Percentiles rank a stretch among this genome's conserved stretches.
phyloP scores from a whole-genome alignment of 2,329 filamentous ascomycete genomes.

The Penicillium sp. region DNA sequence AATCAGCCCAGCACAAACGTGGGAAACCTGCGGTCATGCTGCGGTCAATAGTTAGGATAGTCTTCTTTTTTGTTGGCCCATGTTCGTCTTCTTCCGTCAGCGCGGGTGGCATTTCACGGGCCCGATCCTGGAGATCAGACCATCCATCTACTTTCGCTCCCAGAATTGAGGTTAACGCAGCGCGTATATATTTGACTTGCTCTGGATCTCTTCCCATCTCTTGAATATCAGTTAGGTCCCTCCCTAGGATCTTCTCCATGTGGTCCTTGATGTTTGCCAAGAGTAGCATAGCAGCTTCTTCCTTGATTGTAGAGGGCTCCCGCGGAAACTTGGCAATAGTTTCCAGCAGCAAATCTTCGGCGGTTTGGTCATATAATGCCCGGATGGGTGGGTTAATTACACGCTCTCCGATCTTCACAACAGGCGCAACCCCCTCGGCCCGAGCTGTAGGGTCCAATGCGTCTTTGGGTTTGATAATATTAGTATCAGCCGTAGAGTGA shows the following conservation, averaged over 20 bases:
- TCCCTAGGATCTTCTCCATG: conserved; percentile 48
- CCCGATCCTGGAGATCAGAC: conserved; percentile 42
- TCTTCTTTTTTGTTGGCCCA: conserved; percentile 39
- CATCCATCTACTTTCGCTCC: conserved; percentile 47
- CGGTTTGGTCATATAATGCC: conserved; percentile 45
- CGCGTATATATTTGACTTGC: conserved; percentile 46
- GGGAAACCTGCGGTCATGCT: conserved; percentile 41
- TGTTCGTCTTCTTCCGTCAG: conserved; percentile 29
- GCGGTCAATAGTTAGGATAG: conserved; percentile 44
- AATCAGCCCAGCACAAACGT: conserved; percentile 43
- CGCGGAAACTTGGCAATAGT: conserved; percentile 46
- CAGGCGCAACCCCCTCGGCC: conserved; percentile 41
- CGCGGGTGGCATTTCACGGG: conserved; percentile 36
- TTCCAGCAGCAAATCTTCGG: conserved; percentile 44
- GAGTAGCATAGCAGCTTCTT: conserved; percentile 49
- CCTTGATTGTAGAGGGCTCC: conserved; percentile 45
- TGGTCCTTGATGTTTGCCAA: conserved; percentile 51
- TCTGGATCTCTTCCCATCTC: conserved; percentile 48
- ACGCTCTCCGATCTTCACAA: conserved; percentile 45
- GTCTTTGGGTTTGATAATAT: conserved; percentile 45
- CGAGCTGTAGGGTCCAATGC: conserved; percentile 40
- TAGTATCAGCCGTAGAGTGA: conserved; percentile 48
- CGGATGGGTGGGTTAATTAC: conserved; percentile 44
- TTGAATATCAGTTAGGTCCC: conserved; percentile 45
- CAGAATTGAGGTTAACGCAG: conserved; percentile 44